Conservation (phyloP, 495 filamentous ascomycete genomes). For the Podospora appendiculata region DNA sequence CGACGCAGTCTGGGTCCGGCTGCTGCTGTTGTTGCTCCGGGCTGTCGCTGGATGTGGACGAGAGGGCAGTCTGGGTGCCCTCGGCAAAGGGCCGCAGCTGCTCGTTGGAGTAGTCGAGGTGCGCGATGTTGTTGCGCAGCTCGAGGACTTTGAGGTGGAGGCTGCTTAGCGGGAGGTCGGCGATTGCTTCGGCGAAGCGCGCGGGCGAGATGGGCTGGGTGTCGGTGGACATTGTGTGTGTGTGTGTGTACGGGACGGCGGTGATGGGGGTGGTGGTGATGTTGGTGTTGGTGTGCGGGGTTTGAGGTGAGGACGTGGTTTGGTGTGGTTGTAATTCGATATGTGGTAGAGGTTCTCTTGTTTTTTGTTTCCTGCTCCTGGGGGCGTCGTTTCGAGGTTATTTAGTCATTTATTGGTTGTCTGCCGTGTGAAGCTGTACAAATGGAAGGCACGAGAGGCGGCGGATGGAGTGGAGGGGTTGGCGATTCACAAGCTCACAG, state of each 20-base stretch:
- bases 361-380: background rate
- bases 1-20: constrained; percentile 56
- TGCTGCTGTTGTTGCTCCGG: constrained; percentile 25
- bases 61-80: constrained; percentile 17
- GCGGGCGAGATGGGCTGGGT: constrained; percentile 50
- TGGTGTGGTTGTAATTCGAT: background rate
- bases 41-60: constrained; percentile 7
- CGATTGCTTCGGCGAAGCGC: constrained; percentile 64
- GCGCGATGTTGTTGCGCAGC: constrained; percentile 72
- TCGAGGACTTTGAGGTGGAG: constrained; percentile 78
- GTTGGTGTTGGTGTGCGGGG: background rate
- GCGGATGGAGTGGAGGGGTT: background rate
- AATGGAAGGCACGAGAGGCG: background rate
- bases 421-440: background rate
- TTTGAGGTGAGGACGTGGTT: background rate
- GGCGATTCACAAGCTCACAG: background rate
- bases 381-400: background rate
- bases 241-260: background rate
- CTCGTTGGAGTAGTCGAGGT: constrained; percentile 71
- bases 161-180: constrained; percentile 59
- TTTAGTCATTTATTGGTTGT: too few relatives aligned
- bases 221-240: constrained; percentile 38
- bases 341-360: background rate
- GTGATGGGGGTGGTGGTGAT: background rate
- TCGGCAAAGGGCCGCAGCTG: constrained; percentile 58